phyloP scores from a whole-genome alignment of 805 yeast genomes.

The Starmerella potacharoeniae region DNA sequence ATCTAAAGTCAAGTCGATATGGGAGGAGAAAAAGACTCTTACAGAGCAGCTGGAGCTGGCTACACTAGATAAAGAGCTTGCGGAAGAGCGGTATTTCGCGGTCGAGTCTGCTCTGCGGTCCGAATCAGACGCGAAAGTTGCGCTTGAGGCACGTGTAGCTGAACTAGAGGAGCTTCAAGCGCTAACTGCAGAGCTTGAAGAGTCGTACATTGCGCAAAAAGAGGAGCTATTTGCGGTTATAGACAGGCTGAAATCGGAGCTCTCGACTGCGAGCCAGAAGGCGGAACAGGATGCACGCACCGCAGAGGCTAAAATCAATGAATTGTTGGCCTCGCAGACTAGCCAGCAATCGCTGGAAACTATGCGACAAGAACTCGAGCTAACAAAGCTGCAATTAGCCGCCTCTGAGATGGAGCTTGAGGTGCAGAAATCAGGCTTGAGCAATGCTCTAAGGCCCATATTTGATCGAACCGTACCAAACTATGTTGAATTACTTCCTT shows the following conservation, averaged over 20 bases:
- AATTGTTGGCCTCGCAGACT: not conserved
- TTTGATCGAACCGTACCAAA: not conserved
- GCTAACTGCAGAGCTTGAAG: constrained; percentile 13
- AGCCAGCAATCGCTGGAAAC: not conserved
- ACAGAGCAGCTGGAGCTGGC: constrained; percentile 24
- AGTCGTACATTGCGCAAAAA: constrained; percentile 7
- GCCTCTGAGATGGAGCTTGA: constrained; percentile 7
- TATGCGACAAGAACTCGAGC: not conserved
- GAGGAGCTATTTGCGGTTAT: not conserved
- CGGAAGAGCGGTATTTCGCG: constrained; percentile 30
- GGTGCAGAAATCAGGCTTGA: not conserved
- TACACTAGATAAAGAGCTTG: constrained; percentile 29
- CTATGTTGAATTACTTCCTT: not conserved
- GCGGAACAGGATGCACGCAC: not conserved
- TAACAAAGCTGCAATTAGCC: not conserved
- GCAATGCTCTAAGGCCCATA: not conserved
- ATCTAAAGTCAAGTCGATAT: constrained; percentile 14
- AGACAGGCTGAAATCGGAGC: not conserved
- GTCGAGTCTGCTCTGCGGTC: not conserved
- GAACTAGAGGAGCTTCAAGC: constrained; percentile 13
- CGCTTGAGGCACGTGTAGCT: constrained; percentile 22
- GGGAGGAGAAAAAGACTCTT: constrained; percentile 22
- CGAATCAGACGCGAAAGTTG: not conserved
- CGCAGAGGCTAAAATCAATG: not conserved
- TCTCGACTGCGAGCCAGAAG: not conserved